Base-by-base conservation (phyloP, 495 filamentous ascomycete genomes). In the Penicillium samsonianum region DNA sequence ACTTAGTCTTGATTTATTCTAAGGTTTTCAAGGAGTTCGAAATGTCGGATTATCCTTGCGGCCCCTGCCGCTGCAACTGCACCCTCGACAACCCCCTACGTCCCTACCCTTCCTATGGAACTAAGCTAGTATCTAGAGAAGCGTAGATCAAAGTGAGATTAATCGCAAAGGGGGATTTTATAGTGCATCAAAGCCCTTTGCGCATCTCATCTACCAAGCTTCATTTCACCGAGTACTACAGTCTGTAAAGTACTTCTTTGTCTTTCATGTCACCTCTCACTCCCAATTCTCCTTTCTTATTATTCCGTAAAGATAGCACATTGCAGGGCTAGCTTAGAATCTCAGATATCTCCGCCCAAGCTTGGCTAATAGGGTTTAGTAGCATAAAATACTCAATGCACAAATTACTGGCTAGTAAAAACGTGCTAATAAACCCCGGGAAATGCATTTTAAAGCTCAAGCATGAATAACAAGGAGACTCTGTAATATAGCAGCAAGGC, bases 401-500 rank as follows among this genome's bases (percentile, higher is more conserved):
- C 16, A 37, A 11, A 33, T 11, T 4, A 12, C 30, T n/a, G n/a
- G n/a, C n/a, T 4, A 33, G 12, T 33, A 10, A 37, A n/a, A n/a
- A 8, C 4, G 35, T 5, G 1, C 5, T 8, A n/a, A 37, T 8
- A n/a, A 17, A n/a, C 8, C 3, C 35, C 7, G 16, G 6, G 6
- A 17, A 38, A n/a, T 38, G 14, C 35, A 17, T 11, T 37, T 38
- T n/a, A 16, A 16, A 22, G 1, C 20, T 20, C 41, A 44, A 50
- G 49, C 31, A 48, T 53, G 37, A 26, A 46, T 41, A 20, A 4
- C 46, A 6, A 49, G 35, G 35, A 8, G 46, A 20, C 19, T 46
- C 2, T 11, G 28, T 58, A 14, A 44, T 53, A 41, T 61, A 28
- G 14, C 47, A 37, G 19, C 42, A 57, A 28, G 20, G 14, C 35